phyloP scores from a whole-genome alignment of 208 protist genomes.

The Naegleria lovaniensis region DNA sequence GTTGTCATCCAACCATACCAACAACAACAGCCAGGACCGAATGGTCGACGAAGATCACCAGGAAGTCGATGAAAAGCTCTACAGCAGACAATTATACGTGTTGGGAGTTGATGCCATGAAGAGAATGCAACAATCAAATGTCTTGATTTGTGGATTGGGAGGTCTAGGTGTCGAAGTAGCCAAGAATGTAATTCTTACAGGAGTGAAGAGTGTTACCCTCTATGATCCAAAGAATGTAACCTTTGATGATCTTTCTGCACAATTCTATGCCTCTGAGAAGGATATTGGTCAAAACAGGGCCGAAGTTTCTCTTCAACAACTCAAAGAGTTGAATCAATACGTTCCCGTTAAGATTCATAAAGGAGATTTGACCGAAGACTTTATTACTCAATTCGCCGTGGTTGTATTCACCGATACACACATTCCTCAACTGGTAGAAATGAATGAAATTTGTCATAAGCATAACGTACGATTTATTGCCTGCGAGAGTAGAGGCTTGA shows the following conservation, averaged over 20 bases:
- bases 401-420: not conserved
- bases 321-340: constrained; percentile 77
- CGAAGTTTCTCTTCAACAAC: constrained; percentile 50
- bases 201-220: constrained; percentile 28
- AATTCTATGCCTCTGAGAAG: constrained; percentile 24
- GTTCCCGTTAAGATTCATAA: constrained; percentile 52
- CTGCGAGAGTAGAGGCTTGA: constrained; percentile 25
- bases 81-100: constrained; percentile 71
- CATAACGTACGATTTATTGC: constrained; percentile 21
- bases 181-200: constrained; percentile 32
- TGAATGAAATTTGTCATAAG: constrained; percentile 15
- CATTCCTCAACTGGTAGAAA: not conserved
- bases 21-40: not conserved
- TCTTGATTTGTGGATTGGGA: constrained; percentile 69
- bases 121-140: constrained; percentile 64
- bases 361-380: not conserved
- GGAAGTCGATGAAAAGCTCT: constrained; percentile 19
- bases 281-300: constrained; percentile 39
- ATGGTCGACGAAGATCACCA: not conserved
- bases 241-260: constrained; percentile 17
- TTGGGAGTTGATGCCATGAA: constrained; percentile 74
- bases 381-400: not conserved
- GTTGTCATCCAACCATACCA: not conserved
- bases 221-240: not conserved
- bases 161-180: constrained; percentile 71